Evolutionary conservation across 2,329 filamentous ascomycete genomes (phyloP), one percentile per base, ranked within the genome.

Genomic region (Incumbomyces lentus): DNA sequence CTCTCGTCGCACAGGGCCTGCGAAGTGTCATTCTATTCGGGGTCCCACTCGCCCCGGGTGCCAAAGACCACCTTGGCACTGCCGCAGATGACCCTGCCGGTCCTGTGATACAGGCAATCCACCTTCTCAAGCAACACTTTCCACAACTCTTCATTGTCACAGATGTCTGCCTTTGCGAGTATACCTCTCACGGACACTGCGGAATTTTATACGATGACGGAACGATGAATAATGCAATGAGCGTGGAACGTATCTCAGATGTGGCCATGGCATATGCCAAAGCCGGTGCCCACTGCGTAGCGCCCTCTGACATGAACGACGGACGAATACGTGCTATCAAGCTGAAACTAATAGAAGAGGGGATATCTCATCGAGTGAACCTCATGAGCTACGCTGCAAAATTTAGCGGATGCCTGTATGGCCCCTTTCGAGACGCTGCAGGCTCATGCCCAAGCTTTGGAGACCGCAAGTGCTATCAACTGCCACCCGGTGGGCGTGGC

Each of bases 341-440:
- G 74, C 77, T 95, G 45, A 96, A 95, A 72, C 74, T 98, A 52
- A 96, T 96, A 49, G 90, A 96, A 66, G 82, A 88, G 49, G 90
- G 90, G 45, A 85, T 96, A 57, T 84, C 89, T 6, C 92, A 98
- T 70, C 82, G 84, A 62, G 84, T 90, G 11, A 77, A 94, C 46
- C 75, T 98, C 51, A 96, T 98, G 92, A 95, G 88, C 3, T 98
- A 98, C 68, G 88, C 88, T 12, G 92, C 92, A 60, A 98, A 98
- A 65, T 98, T 98, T 69, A 90, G 86, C 17, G 92, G 92, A 38
- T 96, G 89, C 63, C 71, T 96, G 8, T 98, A 98, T 68, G 92
- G 92, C 0, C 92, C 92, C 11, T 98, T 98, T 77, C 84, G 92
- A 51, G 92, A 98, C 62, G 92, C 92, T 7, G 92, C 92, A 16